Evolutionary conservation across 768 basidiomycete genomes (phyloP).

Genomic region (Sporobolomyces phaffii): DNA sequence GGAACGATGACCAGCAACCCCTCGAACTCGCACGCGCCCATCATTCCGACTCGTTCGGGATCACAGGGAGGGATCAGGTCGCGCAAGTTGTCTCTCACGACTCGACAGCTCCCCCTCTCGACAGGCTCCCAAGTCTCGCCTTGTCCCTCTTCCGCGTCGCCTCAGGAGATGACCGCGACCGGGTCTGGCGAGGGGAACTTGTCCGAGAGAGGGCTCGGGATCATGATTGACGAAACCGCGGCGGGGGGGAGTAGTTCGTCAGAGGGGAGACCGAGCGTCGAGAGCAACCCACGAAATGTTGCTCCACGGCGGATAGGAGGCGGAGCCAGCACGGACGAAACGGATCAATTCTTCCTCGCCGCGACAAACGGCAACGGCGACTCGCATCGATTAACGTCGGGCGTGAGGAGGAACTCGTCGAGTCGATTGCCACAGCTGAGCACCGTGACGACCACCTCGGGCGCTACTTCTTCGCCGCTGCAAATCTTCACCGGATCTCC

Average conservation of each 20-base stretch:
- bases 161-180: not conserved
- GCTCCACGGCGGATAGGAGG: not conserved
- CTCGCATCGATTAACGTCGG: no score
- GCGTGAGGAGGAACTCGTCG: not conserved
- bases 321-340: not conserved
- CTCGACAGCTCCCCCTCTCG: not conserved
- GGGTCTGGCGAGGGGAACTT: not conserved
- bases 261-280: constrained; percentile 7
- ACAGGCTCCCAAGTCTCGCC: constrained; percentile 7
- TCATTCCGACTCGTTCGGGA: not conserved
- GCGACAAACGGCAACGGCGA: not conserved
- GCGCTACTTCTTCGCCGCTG: constrained; percentile 16
- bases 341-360: constrained; percentile 21
- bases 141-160: not conserved
- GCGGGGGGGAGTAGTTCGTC: not conserved
- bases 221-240: constrained; percentile 25
- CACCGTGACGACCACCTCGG: constrained; percentile 7
- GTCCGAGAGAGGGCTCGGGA: constrained; percentile 29
- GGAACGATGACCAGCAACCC: no score
- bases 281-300: not conserved
- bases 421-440: not conserved
- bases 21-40: no score
- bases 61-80: not conserved
- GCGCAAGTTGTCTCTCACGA: constrained; percentile 20
- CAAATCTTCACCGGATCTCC: constrained; percentile 29